phyloP scores from a whole-genome alignment of 2,329 filamentous ascomycete genomes.

The Thelonectria rubi region DNA sequence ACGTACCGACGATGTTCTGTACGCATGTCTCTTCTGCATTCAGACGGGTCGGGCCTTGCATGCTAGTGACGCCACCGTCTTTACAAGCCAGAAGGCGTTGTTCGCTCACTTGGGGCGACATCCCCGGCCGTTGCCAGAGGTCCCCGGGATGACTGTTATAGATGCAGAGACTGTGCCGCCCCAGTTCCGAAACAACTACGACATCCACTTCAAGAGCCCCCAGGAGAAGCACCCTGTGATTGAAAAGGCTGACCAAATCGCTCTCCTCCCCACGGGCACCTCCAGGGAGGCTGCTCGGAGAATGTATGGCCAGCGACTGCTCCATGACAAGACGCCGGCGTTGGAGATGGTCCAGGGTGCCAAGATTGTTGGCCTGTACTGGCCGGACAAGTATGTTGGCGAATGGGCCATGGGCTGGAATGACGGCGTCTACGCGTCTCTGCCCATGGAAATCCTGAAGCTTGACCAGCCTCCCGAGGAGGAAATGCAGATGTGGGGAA shows the following conservation, averaged over 20 bases:
- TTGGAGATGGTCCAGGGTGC: conserved; percentile 60
- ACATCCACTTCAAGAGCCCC: conserved; percentile 58
- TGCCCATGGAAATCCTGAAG: conserved; percentile 59
- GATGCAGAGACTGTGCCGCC: conserved; percentile 54
- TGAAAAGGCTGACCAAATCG: conserved; percentile 52
- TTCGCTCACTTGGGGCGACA: conserved; percentile 64
- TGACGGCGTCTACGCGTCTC: conserved; percentile 60
- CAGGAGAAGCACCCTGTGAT: conserved; percentile 53
- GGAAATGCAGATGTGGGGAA: conserved; percentile 57
- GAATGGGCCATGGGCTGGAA: conserved; percentile 69
- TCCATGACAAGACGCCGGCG: conserved; percentile 55
- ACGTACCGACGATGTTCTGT: conserved; percentile 61
- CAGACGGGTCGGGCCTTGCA: conserved; percentile 59
- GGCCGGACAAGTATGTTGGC: conserved; percentile 60
- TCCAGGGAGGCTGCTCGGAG: conserved; percentile 59
- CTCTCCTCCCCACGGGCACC: conserved; percentile 54
- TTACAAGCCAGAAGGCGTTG: conserved; percentile 61
- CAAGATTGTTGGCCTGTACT: conserved; percentile 60
- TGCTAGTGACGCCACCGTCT: conserved; percentile 65
- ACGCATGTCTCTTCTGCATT: conserved; percentile 65
- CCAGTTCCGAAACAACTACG: conserved; percentile 59
- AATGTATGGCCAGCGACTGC: conserved; percentile 56
- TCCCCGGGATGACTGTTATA: conserved; percentile 59
- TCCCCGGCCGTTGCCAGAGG: conserved; percentile 59
- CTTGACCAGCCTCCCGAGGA: conserved; percentile 57